These are phyloP conservation scores for Kwoniella sp. DNA, from an alignment of 768 basidiomycete genomes.

Conservation along the genomic window DNA sequence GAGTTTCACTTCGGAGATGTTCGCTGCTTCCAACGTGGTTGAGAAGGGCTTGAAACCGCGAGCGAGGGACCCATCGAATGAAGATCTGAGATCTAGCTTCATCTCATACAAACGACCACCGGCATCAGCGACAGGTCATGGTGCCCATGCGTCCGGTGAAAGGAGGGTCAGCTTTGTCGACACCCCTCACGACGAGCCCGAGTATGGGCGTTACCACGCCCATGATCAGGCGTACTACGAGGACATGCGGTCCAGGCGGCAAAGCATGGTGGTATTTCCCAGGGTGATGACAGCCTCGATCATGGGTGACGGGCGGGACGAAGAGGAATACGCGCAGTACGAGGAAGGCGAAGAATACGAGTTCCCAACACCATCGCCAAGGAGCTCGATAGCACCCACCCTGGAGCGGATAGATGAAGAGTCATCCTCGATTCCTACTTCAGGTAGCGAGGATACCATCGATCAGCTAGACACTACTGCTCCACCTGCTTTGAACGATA, in stretches of 20 bases:
- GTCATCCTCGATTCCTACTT: constrained; percentile 4
- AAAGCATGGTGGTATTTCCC: constrained; percentile 5
- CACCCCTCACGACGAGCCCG: background rate
- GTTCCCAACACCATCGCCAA: constrained; percentile 9
- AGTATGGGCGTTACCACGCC: background rate
- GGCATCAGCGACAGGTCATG: background rate
- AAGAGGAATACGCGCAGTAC: constrained; percentile 1
- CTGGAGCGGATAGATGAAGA: constrained; percentile 28
- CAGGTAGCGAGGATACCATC: background rate
- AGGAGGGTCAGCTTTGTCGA: constrained; percentile 34
- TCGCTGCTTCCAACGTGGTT: constrained; percentile 24
- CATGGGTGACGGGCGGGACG: constrained; percentile 10
- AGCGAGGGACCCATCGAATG: background rate
- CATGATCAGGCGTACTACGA: background rate
- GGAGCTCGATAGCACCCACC: constrained; percentile 17
- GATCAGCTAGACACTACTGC: background rate
- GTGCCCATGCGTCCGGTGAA: background rate
- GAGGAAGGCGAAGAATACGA: constrained; percentile 12
- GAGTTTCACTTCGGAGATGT: constrained; percentile 23
- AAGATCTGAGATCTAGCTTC: constrained; percentile 14
- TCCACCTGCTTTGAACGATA: no score
- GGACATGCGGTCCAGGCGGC: constrained; percentile 3
- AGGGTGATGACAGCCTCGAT: constrained; percentile 18
- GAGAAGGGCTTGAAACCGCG: constrained; percentile 32
- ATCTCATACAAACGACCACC: constrained; percentile 19